These are phyloP conservation scores for Pyrenophora tritici-repentis DNA, from an alignment of 2,329 filamentous ascomycete species.

Conservation along the genomic window DNA sequence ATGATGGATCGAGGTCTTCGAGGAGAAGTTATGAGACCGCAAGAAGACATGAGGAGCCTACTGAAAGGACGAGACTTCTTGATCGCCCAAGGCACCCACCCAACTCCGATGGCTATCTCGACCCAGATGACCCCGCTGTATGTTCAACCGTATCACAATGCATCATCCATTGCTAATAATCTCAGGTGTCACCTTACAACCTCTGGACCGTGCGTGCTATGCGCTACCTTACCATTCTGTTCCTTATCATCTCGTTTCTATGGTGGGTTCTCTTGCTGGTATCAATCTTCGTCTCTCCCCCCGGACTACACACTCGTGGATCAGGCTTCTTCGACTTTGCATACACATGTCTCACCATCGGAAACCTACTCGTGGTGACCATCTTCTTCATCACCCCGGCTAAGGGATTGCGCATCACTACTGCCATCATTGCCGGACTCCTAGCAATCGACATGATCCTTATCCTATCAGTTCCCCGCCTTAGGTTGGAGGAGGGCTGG, in stretches of 20 bases:
- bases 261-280: conserved; percentile 95
- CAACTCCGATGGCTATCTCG: conserved; percentile 70
- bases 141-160: conserved; percentile 32
- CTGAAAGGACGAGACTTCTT: conserved; percentile 70
- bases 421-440: conserved; percentile 68
- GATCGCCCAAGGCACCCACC: conserved; percentile 60
- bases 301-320: conserved; percentile 81
- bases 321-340: conserved; percentile 92
- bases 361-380: conserved; percentile 75
- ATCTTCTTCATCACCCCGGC: conserved; percentile 89
- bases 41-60: conserved; percentile 51
- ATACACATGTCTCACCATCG: conserved; percentile 77
- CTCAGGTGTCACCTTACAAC: conserved; percentile 82
- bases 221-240: conserved; percentile 76
- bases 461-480: conserved; percentile 72
- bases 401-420: conserved; percentile 74
- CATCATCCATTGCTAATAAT: conserved; percentile 21
- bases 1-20: conserved; percentile 33
- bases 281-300: conserved; percentile 87
- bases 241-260: conserved; percentile 75
- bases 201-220: conserved; percentile 86
- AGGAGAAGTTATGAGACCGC: conserved; percentile 37
- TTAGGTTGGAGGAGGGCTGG: conserved; percentile 86
- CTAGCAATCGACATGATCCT: conserved; percentile 78
- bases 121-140: conserved; percentile 81